These are phyloP conservation scores for Ustilago cynodontis DNA, from an alignment of 1,284 basidiomycete genomes.

Conservation along the genomic window DNA sequence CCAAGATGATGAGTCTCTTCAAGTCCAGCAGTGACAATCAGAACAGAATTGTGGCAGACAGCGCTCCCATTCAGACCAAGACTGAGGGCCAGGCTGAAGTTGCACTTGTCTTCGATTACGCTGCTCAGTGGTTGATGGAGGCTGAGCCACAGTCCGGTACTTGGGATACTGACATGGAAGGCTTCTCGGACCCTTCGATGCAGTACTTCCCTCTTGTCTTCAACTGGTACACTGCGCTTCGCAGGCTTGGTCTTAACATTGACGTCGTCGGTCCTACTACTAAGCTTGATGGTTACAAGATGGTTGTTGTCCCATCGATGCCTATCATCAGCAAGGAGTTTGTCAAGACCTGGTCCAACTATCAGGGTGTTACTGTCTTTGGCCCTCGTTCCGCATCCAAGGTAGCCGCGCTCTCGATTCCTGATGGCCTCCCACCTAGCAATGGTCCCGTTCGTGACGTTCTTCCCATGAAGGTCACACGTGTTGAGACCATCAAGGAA, in stretches of 20 bases:
- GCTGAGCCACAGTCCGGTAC: conserved; percentile 51
- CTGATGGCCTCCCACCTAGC: conserved; percentile 48
- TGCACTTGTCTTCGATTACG: conserved; percentile 48
- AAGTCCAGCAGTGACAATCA: conserved; percentile 2
- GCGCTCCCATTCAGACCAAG: conserved; percentile 22
- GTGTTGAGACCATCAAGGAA: conserved; percentile 47
- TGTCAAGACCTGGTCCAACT: conserved; percentile 31
- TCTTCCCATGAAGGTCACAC: conserved; percentile 46
- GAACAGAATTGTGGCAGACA: conserved; percentile 23
- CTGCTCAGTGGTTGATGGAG: conserved; percentile 44
- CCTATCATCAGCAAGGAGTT: conserved; percentile 44
- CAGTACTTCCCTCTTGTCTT: conserved; percentile 45
- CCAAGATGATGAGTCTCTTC: conserved; percentile 29
- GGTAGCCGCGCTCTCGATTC: conserved; percentile 46
- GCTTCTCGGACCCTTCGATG: conserved; percentile 45
- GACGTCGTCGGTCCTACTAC: conserved; percentile 47
- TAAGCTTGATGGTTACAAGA: conserved; percentile 42
- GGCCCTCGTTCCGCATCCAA: conserved; percentile 51
- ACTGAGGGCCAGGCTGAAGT: conserved; percentile 42
- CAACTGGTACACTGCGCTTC: conserved; percentile 50
- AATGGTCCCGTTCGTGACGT: conserved; percentile 40
- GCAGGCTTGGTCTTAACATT: conserved; percentile 51
- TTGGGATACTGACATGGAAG: conserved; percentile 31
- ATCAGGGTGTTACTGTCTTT: conserved; percentile 43
- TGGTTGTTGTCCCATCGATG: conserved; percentile 53